Base-by-base conservation (phyloP, 441 rosid genomes). In the Pelargonium citronellum region DNA sequence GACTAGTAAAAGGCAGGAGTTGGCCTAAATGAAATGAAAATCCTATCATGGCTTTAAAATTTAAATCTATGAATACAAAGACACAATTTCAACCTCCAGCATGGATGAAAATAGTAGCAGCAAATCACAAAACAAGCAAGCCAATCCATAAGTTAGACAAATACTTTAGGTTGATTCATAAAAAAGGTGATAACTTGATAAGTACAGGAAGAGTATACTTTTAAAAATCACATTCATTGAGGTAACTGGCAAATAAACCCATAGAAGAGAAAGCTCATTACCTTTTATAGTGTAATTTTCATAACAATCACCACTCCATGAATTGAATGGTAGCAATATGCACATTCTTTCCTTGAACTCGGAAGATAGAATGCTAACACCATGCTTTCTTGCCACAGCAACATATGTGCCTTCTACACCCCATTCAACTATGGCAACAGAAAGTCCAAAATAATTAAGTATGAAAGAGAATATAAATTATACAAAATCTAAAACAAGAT, bases 401-500 rank as follows among this genome's bases (percentile, higher is more conserved):
- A 91, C 75, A 75, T 71, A 87, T 47, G 82, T 83, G 20, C 96
- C 97, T 78, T 85, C 85, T 57, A 78, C 75, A 82, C 94, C 89
- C 91, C 98, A 89, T 68, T 92, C 97, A 81, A 83, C 99, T 94
- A 68, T 51, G 49, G 74, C 37, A 78, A 78, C 41, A 61, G 58
- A 69, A 63, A 67, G 16, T 44, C 39, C 30, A 51, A 70, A 57
- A 67, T 66, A 69, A 75, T 37, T 37, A 37, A 37, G 41, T 37
- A 37, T 37, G 41, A 37, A 37, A 7, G 41, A 37, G 41, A 24
- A 51, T 16, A 46, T n/a, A 30, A 24, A 34, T 27, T 8, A 64
- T 15, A 63, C 41, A 37, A 37, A 37, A 37, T 37, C 7, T 37
- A 37, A 37, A 37, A 37, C 8, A 37, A 5, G 41, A 16, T 16